These are phyloP conservation scores for Pythium rhizo-oryzae DNA, from an alignment of 352 stramenopile genomes.

Conservation along the genomic window DNA sequence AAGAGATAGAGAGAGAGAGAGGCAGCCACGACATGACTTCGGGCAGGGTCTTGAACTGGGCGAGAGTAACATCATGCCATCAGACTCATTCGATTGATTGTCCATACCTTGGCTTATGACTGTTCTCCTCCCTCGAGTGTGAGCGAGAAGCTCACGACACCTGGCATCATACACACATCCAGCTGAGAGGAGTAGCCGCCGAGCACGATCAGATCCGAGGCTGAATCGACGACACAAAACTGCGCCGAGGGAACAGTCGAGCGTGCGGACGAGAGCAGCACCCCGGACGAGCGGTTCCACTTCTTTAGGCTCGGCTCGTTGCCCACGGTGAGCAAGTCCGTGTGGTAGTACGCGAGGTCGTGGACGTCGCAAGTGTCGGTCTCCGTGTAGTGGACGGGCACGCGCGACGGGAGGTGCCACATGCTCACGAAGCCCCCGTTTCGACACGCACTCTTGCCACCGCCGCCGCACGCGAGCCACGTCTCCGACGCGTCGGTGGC, in stretches of 20 bases:
- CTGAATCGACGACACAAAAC: constrained; percentile 68
- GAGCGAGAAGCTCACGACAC: constrained; percentile 83
- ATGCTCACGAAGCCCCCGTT: constrained; percentile 63
- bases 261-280: constrained; percentile 53
- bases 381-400: constrained; percentile 66
- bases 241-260: constrained; percentile 62
- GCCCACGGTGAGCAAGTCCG: constrained; percentile 73
- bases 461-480: constrained; percentile 68
- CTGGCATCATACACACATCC: constrained; percentile 81
- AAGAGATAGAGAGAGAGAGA: too few relatives aligned
- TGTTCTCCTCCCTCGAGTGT: constrained; percentile 33
- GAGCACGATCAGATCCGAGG: constrained; percentile 70
- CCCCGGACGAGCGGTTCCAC: constrained; percentile 76
- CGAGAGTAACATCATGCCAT: background rate
- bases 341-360: constrained; percentile 71
- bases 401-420: constrained; percentile 78
- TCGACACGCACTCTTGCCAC: constrained; percentile 37
- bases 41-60: background rate
- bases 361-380: constrained; percentile 58
- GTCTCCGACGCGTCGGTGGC: constrained; percentile 73
- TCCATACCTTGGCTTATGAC: background rate
- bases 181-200: constrained; percentile 58
- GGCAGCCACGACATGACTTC: background rate
- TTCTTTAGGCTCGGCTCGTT: constrained; percentile 69
- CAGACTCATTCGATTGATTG: background rate